These are phyloP conservation scores for Saxophila tyrrhenica DNA, from an alignment of 495 filamentous ascomycete species.

Conservation along the genomic window DNA sequence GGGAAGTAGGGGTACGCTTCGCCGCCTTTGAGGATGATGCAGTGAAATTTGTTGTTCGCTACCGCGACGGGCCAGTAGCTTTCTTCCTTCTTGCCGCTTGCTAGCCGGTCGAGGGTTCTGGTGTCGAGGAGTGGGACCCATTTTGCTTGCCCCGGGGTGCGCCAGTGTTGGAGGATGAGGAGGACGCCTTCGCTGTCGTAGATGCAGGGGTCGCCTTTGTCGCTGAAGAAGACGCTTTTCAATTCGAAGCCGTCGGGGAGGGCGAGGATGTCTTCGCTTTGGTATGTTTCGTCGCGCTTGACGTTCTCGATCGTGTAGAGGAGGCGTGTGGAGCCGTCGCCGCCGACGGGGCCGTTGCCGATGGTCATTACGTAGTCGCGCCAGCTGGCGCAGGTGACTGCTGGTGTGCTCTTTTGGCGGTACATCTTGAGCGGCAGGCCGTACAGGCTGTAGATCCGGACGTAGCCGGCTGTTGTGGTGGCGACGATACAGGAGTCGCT, in stretches of 20 bases:
- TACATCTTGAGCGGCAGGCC: constrained; percentile 82
- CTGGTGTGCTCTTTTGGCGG: constrained; percentile 75
- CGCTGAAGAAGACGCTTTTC: constrained; percentile 81
- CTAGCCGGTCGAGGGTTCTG: constrained; percentile 64
- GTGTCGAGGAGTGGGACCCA: constrained; percentile 94
- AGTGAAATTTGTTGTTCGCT: constrained; percentile 85
- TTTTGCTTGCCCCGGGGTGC: constrained; percentile 65
- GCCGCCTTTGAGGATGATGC: constrained; percentile 94
- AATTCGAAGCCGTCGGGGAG: constrained; percentile 55
- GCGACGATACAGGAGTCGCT: constrained; percentile 84
- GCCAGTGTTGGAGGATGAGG: constrained; percentile 83
- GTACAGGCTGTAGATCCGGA: constrained; percentile 85
- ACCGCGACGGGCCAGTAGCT: constrained; percentile 93
- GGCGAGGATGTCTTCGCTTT: constrained; percentile 84
- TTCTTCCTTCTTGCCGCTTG: constrained; percentile 74
- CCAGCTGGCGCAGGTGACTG: constrained; percentile 87
- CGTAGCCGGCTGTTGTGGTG: constrained; percentile 72
- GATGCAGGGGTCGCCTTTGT: constrained; percentile 82
- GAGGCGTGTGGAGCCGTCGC: constrained; percentile 62
- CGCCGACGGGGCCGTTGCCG: constrained; percentile 76
- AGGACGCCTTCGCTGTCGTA: constrained; percentile 86
- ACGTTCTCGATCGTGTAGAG: constrained; percentile 87
- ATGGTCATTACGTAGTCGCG: constrained; percentile 87
- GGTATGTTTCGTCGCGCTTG: constrained; percentile 82
- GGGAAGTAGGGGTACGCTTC: constrained; percentile 94